These are phyloP conservation scores for Copromyces sp. DNA, from an alignment of 495 filamentous ascomycete species.

Conservation along the genomic window DNA sequence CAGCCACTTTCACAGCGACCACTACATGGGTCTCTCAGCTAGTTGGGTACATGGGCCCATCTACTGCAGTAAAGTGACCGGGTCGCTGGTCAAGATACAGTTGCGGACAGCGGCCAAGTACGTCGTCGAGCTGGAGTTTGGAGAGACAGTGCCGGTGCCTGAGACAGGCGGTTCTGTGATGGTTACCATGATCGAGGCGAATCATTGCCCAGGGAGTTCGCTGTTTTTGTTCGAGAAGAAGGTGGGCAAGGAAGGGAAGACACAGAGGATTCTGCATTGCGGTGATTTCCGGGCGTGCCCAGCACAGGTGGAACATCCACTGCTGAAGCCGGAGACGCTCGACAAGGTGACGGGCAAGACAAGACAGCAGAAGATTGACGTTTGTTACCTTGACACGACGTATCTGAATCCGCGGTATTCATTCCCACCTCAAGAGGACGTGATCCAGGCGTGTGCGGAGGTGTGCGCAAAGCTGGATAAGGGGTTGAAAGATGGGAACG, in stretches of 20 bases:
- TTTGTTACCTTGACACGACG: constrained; percentile 94
- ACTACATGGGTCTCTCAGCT: constrained; percentile 83
- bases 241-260: constrained; percentile 43
- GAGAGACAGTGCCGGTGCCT: constrained; percentile 68
- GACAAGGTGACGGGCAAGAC: constrained; percentile 57
- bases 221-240: constrained; percentile 85
- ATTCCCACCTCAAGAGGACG: constrained; percentile 80
- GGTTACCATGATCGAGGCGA: constrained; percentile 92
- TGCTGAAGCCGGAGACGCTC: constrained; percentile 62
- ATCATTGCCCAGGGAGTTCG: constrained; percentile 93
- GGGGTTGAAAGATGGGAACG: constrained; percentile 20
- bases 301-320: constrained; percentile 74
- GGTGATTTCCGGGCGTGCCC: constrained; percentile 90
- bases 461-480: constrained; percentile 57
- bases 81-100: constrained; percentile 76
- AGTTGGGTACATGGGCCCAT: constrained; percentile 92
- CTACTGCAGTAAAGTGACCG: constrained; percentile 89
- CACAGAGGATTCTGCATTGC: constrained; percentile 81
- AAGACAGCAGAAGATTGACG: constrained; percentile 78
- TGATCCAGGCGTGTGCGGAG: constrained; percentile 80
- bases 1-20: constrained; percentile 95
- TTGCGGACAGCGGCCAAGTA: constrained; percentile 78
- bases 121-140: constrained; percentile 79
- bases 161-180: constrained; percentile 60
- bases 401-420: constrained; percentile 94